Base-by-base conservation (phyloP, 1,284 basidiomycete species). In the Pulveroboletus sp. region DNA sequence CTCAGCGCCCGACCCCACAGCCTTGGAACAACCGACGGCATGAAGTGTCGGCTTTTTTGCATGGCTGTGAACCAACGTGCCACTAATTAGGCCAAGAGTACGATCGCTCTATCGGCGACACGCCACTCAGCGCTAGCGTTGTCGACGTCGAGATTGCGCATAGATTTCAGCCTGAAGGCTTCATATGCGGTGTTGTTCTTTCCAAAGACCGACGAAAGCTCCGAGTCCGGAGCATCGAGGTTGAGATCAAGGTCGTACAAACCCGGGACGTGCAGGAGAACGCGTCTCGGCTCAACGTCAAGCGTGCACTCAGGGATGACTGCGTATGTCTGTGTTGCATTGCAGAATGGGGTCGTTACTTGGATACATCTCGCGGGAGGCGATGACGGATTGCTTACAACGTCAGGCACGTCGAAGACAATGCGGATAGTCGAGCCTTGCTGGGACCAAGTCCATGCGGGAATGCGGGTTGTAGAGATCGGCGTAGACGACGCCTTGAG, bases 111-210 rank as follows among this genome's bases (percentile, higher is more conserved):
- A 52, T 85, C 80, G 5, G 70, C 77, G 26, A 87, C 77, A 26
- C 74, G 75, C 87, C 87, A 90, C 66, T 88, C 84, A 6, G 85
- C 86, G 42, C 67, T 74, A 3, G 86, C 86, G 3, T 62, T 69
- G 22, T 87, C 84, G 0, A 89, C 81, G 56, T 86, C 77, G 28
- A 91, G 77, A 28, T 78, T 75, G 17, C 82, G 75, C 59, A 81
- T 76, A 29, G 81, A 77, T 63, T 86, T 87, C 38, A 88, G 74
- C 57, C 66, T 71, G 51, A 86, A 64, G 1, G 74, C 71, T 31
- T 72, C 61, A 40, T 64, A 55, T 10, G 47, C 57, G 24, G 60
- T 60, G 43, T 61, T 57, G 40, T 62, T 62, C 29, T 58, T 57
- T 10, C 57, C 62, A 40, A 73, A 67, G 4, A 36, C 26, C 7